Conservation (phyloP, 345 rosid genomes). For the Dovyalis caffra region DNA sequence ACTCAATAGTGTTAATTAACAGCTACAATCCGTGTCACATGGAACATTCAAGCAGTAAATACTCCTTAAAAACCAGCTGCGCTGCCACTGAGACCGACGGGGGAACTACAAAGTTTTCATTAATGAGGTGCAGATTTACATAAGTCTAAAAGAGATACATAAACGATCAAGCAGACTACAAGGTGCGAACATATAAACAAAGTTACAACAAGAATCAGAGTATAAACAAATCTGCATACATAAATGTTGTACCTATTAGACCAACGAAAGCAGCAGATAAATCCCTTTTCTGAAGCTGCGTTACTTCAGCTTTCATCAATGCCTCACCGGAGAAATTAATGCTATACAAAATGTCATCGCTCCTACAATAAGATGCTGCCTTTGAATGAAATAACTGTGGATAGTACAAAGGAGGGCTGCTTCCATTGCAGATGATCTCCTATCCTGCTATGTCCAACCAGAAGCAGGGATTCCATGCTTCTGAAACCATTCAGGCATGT, state of each 20-base stretch:
- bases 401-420: constrained; percentile 18
- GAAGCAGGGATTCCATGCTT: constrained; percentile 87
- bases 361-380: constrained; percentile 22
- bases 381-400: constrained; percentile 8
- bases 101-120: constrained; percentile 4
- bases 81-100: not conserved
- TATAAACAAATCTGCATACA: constrained; percentile 25
- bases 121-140: constrained; percentile 24
- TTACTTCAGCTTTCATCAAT: not conserved
- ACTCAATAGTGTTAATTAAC: not conserved
- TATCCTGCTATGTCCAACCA: constrained; percentile 32
- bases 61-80: not conserved
- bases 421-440: not conserved
- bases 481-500: constrained; percentile 96
- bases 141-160: constrained; percentile 16
- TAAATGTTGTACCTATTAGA: constrained; percentile 18
- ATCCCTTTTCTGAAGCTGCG: constrained; percentile 4
- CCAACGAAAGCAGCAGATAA: constrained; percentile 18
- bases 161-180: constrained; percentile 6
- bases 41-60: constrained; percentile 3
- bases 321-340: constrained; percentile 23
- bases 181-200: constrained; percentile 25
- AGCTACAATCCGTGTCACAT: not conserved
- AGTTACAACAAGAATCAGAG: constrained; percentile 26
- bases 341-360: constrained; percentile 23